These are phyloP conservation scores for Microbotryomycetes sp. DNA, from an alignment of 1,284 basidiomycete genomes.

Conservation along the genomic window DNA sequence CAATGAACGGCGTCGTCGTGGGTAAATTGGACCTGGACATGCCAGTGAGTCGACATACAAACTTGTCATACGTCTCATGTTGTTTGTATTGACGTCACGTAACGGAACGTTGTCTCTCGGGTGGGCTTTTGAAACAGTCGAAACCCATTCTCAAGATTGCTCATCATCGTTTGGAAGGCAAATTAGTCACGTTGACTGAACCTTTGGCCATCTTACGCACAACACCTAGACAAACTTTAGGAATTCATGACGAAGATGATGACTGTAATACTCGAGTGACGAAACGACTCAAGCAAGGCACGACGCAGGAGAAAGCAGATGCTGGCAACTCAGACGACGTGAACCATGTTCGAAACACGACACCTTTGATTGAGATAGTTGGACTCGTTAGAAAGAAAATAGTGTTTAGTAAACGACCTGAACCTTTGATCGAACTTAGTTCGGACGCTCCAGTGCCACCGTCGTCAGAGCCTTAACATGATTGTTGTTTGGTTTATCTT, in stretches of 20 bases:
- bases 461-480: background rate
- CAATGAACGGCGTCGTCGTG: slow-evolving; percentile 21
- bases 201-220: slow-evolving; percentile 35
- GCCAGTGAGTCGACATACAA: slow-evolving; percentile 19
- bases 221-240: background rate
- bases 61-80: background rate
- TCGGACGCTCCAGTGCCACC: slow-evolving; percentile 10
- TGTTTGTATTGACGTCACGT: background rate
- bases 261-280: background rate
- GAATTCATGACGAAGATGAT: background rate
- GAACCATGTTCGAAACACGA: background rate
- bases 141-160: slow-evolving; percentile 35
- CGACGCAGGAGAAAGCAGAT: background rate
- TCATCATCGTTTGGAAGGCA: slow-evolving; percentile 36
- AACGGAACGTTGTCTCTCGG: background rate
- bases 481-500: background rate
- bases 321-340: background rate
- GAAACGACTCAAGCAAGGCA: background rate
- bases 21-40: slow-evolving; percentile 35
- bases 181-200: slow-evolving; percentile 30
- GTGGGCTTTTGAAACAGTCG: no score
- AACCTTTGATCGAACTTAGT: slow-evolving; percentile 30
- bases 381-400: slow-evolving; percentile 33
- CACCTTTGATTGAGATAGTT: slow-evolving; percentile 23
- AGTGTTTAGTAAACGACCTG: slow-evolving; percentile 35